Evolutionary conservation across 306 rosid species (phyloP).

Genomic region (Acmispon strigosus): DNA sequence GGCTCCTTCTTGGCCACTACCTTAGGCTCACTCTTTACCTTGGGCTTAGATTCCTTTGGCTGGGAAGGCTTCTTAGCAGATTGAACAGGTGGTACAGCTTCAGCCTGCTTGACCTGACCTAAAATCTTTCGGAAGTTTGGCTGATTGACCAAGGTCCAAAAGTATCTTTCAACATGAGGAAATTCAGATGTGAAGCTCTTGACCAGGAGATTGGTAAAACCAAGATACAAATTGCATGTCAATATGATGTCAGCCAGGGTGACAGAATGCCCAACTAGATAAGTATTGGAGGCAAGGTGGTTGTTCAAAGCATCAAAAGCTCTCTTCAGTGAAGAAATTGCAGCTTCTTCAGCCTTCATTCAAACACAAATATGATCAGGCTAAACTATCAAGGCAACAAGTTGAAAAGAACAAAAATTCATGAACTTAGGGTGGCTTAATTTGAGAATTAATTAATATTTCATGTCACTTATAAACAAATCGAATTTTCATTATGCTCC

Average conservation of each 20-base stretch:
- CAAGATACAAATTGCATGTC: constrained; percentile 44
- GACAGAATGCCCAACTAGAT: constrained; percentile 68
- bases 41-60: no score
- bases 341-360: constrained; percentile 61
- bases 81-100: no score
- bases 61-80: no score
- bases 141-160: neutral
- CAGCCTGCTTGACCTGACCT: constrained; percentile 62
- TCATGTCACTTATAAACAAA: no score
- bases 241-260: constrained; percentile 74
- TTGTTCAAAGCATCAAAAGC: constrained; percentile 53
- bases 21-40: no score
- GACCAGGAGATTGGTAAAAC: constrained; percentile 35
- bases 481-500: no score
- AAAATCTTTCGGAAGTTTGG: constrained; percentile 31
- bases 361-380: no score
- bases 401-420: no score
- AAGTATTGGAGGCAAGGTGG: constrained; percentile 68
- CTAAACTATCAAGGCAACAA: no score
- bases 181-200: constrained; percentile 25
- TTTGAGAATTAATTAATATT: no score
- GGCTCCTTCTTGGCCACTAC: no score
- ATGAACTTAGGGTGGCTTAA: no score
- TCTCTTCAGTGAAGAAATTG: constrained; percentile 52
- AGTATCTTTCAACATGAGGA: constrained; percentile 26